phyloP scores from a whole-genome alignment of 805 yeast species.

The Metschnikowia koreensis region DNA sequence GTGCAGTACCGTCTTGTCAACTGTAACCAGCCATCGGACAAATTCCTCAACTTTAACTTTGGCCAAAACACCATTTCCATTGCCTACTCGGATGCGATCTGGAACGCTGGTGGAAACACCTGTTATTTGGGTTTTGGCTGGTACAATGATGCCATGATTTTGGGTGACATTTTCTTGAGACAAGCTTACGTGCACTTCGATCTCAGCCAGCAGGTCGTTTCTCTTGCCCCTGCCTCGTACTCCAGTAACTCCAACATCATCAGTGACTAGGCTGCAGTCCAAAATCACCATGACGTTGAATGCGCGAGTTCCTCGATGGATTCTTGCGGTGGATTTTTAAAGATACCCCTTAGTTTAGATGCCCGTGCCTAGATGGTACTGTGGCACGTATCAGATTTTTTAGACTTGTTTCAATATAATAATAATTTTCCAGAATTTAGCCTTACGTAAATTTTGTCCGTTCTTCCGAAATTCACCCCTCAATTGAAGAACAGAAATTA shows the following conservation, averaged over 20 bases:
- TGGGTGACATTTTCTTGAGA: slow-evolving; percentile 20
- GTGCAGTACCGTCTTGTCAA: slow-evolving; percentile 8
- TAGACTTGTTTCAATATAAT: slow-evolving; percentile 11
- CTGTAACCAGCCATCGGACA: slow-evolving; percentile 17
- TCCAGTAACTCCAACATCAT: slow-evolving; percentile 8
- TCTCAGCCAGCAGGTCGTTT: slow-evolving; percentile 13
- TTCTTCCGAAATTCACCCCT: not conserved
- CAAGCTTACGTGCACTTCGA: slow-evolving; percentile 19
- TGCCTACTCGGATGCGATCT: slow-evolving; percentile 10
- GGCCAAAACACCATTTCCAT: slow-evolving; percentile 10
- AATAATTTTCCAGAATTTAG: not conserved
- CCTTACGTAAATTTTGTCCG: not conserved
- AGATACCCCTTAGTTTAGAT: not conserved
- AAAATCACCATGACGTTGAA: not conserved
- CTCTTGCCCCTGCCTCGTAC: slow-evolving; percentile 15
- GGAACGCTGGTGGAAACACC: slow-evolving; percentile 2
- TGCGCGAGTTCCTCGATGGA: slow-evolving; percentile 4
- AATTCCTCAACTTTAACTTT: slow-evolving; percentile 12
- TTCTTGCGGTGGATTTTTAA: too few relatives aligned
- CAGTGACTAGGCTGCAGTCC: slow-evolving; percentile 6
- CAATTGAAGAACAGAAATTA: too few relatives aligned
- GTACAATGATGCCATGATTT: slow-evolving; percentile 5
- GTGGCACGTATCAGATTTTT: slow-evolving; percentile 2
- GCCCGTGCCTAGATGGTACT: not conserved
- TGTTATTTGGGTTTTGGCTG: slow-evolving; percentile 15